Base-by-base conservation (phyloP, 331 rosid genomes). In the Prunus yedoensis region DNA sequence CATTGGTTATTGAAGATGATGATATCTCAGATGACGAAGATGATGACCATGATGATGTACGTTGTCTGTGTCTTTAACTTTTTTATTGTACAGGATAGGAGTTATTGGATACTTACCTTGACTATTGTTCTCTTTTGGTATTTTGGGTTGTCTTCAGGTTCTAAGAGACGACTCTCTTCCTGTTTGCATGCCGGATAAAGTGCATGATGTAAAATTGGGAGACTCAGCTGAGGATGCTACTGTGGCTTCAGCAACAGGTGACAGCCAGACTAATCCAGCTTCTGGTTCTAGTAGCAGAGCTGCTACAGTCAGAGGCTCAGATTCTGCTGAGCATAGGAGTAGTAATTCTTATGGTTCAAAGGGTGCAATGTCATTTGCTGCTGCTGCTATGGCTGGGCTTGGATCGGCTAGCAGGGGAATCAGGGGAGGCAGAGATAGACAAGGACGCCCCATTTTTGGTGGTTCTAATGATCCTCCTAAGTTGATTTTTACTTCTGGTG, bases 371-470 rank as follows among this genome's bases (percentile, higher is more conserved):
- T 91, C 99, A 70, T 95, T 95, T 82, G 98, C 98, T 80, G 98
- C 98, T 76, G 98, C 99, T 53, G 97, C 99, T 68, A 95, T 91
- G 98, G 96, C 99, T 68, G 99, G 99, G 57, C 96, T 95, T 80
- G 96, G 97, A 75, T 87, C 96, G 63, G 93, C 89, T 46, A 92
- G 85, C 77, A 88, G 98, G 82, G 99, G 94, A 64, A 63, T 91
- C 38, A 86, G 97, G 84, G 98, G 99, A 43, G 91, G 96, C 45
- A 84, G 98, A 82, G 99, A 95, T 84, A 79, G 92, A 32, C 93
- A 89, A 3, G 99, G 99, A 53, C 93, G 89, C 4, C 93, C 89
- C 53, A 67, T 89, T 56, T 85, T 88, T 86, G 94, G 94, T 70
- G 76, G 88, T 64, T 82, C 89, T 21, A 87, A 74, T 83, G 98